phyloP scores from a whole-genome alignment of 2,329 filamentous ascomycete genomes.

The Colletotrichum kahawae region DNA sequence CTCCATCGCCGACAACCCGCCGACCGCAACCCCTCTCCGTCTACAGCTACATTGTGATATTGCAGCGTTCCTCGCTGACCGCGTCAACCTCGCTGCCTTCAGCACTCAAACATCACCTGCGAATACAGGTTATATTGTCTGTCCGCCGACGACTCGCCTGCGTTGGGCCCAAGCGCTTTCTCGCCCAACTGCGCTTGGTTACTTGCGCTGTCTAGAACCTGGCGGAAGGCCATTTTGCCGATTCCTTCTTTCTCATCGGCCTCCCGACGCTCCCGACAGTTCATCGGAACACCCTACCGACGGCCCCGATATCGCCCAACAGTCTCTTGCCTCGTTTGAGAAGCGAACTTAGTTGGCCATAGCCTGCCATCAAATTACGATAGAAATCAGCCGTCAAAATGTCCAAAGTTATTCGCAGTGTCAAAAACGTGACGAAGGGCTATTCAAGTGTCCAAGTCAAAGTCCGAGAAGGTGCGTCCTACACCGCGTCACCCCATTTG shows the following conservation, averaged over 20 bases:
- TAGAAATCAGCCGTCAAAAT: slow-evolving; percentile 55
- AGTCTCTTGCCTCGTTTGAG: background rate
- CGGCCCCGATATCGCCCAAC: background rate
- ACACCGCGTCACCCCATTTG: background rate
- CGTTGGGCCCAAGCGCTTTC: slow-evolving; percentile 11
- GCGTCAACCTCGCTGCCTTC: background rate
- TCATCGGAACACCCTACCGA: background rate
- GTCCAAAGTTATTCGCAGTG: slow-evolving; percentile 96
- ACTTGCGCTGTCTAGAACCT: background rate
- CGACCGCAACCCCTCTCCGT: background rate
- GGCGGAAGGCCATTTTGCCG: background rate
- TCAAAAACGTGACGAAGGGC: slow-evolving; percentile 99
- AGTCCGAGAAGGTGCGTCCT: slow-evolving; percentile 86
- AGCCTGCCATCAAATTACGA: background rate
- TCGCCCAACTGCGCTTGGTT: slow-evolving; percentile 1
- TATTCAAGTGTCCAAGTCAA: slow-evolving; percentile 97
- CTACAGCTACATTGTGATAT: background rate
- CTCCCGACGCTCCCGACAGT: background rate
- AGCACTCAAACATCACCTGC: background rate
- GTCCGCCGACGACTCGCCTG: background rate
- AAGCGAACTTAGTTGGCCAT: background rate
- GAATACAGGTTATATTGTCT: background rate
- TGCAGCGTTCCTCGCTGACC: background rate
- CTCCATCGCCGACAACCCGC: background rate
- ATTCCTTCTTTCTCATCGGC: background rate